Evolutionary conservation across 805 yeast genomes (phyloP).

Genomic region (Nakazawaea wickerhamii): DNA sequence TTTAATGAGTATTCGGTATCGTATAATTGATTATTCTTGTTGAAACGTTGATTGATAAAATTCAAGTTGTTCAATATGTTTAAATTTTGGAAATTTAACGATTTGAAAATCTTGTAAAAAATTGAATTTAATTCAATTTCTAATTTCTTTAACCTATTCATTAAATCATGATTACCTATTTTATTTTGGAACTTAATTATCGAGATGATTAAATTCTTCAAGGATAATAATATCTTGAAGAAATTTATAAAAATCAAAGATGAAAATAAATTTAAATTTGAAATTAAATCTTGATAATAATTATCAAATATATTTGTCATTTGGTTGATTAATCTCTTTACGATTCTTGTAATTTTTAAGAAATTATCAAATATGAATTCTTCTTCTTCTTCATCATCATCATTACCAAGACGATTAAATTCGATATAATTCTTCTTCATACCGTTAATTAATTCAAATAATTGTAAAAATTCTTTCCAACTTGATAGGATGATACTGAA

Average conservation of each 20-base stretch:
- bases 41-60: conserved; percentile 11
- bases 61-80: conserved; percentile 8
- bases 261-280: conserved; percentile 14
- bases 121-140: conserved; percentile 10
- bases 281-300: neutral
- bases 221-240: conserved; percentile 19
- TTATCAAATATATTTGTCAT: conserved; percentile 15
- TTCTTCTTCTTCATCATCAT: conserved; percentile 17
- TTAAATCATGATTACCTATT: conserved; percentile 13
- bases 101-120: conserved; percentile 9
- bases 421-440: conserved; percentile 1
- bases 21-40: conserved; percentile 6
- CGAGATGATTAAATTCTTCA: conserved; percentile 11
- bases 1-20: neutral
- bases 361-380: conserved; percentile 25
- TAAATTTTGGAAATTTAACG: conserved; percentile 5
- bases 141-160: conserved; percentile 11
- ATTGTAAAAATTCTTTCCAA: conserved; percentile 20
- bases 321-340: conserved; percentile 22
- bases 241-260: conserved; percentile 22
- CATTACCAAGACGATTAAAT: neutral
- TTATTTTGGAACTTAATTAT: conserved; percentile 13
- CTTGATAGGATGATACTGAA: neutral
- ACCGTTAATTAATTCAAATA: conserved; percentile 16
- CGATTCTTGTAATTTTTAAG: conserved; percentile 23